A percentile compares a stretch with the other conserved stretches of the same genome.
These are phyloP conservation scores for Podila horticola DNA, from an alignment of 192 early-diverging fungal species.

Conservation along the genomic window DNA sequence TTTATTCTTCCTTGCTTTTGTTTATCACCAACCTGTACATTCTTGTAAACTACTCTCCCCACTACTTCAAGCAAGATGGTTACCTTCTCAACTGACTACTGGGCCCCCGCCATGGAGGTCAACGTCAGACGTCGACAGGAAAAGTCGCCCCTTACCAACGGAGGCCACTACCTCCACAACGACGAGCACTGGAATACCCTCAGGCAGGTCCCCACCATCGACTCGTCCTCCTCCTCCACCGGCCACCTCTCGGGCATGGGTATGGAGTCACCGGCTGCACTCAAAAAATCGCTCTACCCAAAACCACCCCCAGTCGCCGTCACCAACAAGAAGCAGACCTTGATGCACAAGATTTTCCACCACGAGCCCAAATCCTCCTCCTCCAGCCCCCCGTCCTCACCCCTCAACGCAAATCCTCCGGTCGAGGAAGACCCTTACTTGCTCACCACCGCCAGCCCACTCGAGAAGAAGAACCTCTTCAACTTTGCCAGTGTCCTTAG, in stretches of 20 bases:
- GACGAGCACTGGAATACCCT: constrained; percentile 29
- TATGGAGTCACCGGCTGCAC: not conserved
- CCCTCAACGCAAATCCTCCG: not conserved
- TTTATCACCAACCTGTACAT: too few species aligned
- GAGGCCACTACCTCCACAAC: not conserved
- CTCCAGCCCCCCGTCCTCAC: constrained; percentile 23
- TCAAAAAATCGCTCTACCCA: constrained; percentile 19
- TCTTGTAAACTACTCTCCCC: not conserved
- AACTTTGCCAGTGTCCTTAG: constrained; percentile 29
- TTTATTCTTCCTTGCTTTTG: not conserved
- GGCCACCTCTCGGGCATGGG: constrained; percentile 1
- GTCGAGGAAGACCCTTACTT: constrained; percentile 37
- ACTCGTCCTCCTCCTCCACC: constrained; percentile 19
- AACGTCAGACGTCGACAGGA: constrained; percentile 54
- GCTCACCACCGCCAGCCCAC: constrained; percentile 11
- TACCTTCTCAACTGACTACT: constrained; percentile 58
- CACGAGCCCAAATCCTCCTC: constrained; percentile 33
- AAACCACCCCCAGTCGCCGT: constrained; percentile 23
- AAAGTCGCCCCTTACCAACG: constrained; percentile 34
- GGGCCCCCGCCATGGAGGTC: constrained; percentile 57
- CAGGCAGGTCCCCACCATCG: constrained; percentile 36
- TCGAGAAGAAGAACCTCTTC: constrained; percentile 49
- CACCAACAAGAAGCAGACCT: constrained; percentile 27
- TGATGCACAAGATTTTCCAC: constrained; percentile 54
- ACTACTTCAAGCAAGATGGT: constrained; percentile 29